Evolutionary conservation across 805 yeast genomes (phyloP), one percentile per base, ranked within the genome.

Genomic region (Cyberlindnera mycetangii): DNA sequence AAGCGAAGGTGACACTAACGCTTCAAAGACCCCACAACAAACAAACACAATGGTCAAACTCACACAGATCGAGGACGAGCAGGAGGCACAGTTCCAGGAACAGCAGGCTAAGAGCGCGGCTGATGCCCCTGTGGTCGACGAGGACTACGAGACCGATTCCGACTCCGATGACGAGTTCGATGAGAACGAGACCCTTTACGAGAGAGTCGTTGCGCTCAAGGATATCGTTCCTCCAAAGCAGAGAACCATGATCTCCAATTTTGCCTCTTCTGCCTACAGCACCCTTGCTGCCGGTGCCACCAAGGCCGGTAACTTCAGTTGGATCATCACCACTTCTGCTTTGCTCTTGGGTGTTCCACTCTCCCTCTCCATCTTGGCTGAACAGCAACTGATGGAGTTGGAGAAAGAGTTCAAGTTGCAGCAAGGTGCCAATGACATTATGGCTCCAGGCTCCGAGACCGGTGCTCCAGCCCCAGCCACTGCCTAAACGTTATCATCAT

Each of bases 311-410:
- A 76, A 77, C 55, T 71, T 85, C 32, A 74, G 90, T 54, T 93
- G 98, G 98, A 76, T 85, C 49, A 53, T 88, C 45, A 81, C 97
- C 11, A 83, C 98, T 11, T 78, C 93, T 33, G 81, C 87, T 33
- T 71, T 93, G 58, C 76, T 93, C 51, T 72, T 93, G 58, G 97
- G 97, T 64, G 95, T 89, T 37, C 99, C 99, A 52, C 76, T 88
- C 57, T 83, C 96, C 8, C 74, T 93, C 58, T 84, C 96, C 42
- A 86, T 93, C 57, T 75, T 93, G 59, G 82, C 89, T 49, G 97
- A 92, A 72, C 95, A 89, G 64, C 97, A 92, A 72, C 78, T 90
- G 65, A 81, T 83, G 63, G 97, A 90, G 71, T 78, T 88, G 83
- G 97, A 90, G 74, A 89, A 86, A 72, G 93, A 89, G 64, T 82